Evolutionary conservation across 2,329 filamentous ascomycete genomes (phyloP).

Genomic region (Aspergillus jensenii): DNA sequence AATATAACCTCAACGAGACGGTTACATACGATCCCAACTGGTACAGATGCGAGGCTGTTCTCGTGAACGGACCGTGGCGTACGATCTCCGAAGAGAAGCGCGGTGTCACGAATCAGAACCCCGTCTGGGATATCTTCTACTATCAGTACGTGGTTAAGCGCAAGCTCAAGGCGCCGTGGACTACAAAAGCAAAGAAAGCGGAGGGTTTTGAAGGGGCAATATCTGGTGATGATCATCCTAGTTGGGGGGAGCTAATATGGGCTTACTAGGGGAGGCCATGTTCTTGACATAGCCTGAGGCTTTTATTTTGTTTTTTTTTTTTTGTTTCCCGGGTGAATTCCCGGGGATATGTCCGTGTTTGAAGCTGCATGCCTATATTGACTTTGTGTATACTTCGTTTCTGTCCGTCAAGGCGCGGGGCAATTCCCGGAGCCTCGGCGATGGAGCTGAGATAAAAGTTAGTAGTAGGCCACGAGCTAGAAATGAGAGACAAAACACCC

Average conservation of each 20-base stretch:
- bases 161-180: conserved; percentile 21
- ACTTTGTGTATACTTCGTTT: no score
- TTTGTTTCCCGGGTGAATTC: no score
- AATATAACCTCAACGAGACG: conserved; percentile 37
- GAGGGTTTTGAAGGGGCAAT: conserved; percentile 18
- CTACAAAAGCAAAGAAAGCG: conserved; percentile 12
- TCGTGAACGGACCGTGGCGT: conserved; percentile 42
- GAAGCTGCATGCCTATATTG: no score
- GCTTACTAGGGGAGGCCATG: background rate
- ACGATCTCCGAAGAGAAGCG: conserved; percentile 22
- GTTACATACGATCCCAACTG: conserved; percentile 38
- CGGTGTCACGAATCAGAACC: conserved; percentile 18
- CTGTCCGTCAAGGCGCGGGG: no score
- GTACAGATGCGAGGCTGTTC: conserved; percentile 41
- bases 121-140: conserved; percentile 26
- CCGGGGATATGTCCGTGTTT: no score
- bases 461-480: no score
- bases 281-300: no score
- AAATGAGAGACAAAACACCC: no score
- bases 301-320: no score
- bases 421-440: no score
- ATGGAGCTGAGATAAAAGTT: no score
- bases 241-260: conserved; percentile 34
- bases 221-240: conserved; percentile 21
- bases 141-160: conserved; percentile 35